Conservation (phyloP, 1,139 yeast genomes). For the Yamadazyma conglobata region DNA sequence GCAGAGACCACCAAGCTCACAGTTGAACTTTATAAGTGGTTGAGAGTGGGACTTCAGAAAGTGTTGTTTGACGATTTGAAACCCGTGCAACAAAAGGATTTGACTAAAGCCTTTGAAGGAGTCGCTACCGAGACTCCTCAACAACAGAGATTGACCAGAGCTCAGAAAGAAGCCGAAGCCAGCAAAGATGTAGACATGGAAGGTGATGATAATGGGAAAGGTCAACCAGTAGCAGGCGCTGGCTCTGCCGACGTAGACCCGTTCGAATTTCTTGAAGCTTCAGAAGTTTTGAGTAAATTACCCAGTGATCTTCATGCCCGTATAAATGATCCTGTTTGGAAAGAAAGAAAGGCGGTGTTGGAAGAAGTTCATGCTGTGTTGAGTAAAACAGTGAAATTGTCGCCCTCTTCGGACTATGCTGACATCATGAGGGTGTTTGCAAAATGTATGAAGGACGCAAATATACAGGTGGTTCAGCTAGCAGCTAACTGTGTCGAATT, state of each 20-base stretch:
- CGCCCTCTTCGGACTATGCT: constrained; percentile 50
- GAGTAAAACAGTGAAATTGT: constrained; percentile 45
- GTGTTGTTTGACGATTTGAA: constrained; percentile 69
- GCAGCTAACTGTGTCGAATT: constrained; percentile 69
- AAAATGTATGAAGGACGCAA: constrained; percentile 85
- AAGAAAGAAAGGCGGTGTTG: constrained; percentile 83
- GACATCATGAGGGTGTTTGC: constrained; percentile 58
- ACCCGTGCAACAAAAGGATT: constrained; percentile 89
- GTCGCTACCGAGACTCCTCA: constrained; percentile 42
- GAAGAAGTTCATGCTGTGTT: constrained; percentile 61
- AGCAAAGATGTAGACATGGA: constrained; percentile 8
- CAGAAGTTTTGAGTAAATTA: constrained; percentile 59
- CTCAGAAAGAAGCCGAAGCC: constrained; percentile 37
- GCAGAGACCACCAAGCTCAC: constrained; percentile 71
- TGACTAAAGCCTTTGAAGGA: constrained; percentile 66
- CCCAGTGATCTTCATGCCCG: constrained; percentile 60
- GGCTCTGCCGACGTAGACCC: constrained; percentile 29
- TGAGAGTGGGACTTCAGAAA: constrained; percentile 62
- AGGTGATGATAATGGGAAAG: constrained; percentile 28
- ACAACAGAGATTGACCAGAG: constrained; percentile 55
- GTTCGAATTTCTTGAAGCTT: constrained; percentile 39
- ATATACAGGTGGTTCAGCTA: constrained; percentile 78
- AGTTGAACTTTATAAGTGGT: constrained; percentile 71
- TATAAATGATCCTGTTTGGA: constrained; percentile 74
- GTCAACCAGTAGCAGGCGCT: constrained; percentile 11